Evolutionary conservation across 2,329 filamentous ascomycete species (phyloP), one percentile per base, ranked within the genome.

Genomic region (Aspergillus bombycis): DNA sequence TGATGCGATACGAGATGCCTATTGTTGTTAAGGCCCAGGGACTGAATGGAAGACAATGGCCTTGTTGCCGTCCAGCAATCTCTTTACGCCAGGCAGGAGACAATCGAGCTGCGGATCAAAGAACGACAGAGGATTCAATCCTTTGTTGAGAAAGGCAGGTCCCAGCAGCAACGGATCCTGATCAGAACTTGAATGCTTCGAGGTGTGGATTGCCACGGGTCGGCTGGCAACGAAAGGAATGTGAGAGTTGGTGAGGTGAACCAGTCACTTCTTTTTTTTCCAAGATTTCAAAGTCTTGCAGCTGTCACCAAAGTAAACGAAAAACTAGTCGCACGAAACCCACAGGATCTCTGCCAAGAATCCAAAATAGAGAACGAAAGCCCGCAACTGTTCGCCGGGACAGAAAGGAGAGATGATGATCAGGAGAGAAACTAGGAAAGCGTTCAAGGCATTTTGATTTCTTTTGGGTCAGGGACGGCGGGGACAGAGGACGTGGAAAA

Each of bases 221-320:
- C 60, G 66, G 57, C 41, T 53, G 70, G 70, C 69, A 74, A 74
- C 72, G 67, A 72, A 69, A 68, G 67, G 72, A 74, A 74, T 74
- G 72, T 67, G 65, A 54, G 28, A 52, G 30, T 48, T 50, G n/a
- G 38, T 41, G 38, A 41, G 57, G 69, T 72, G 70, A 72, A 45
- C 66, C 69, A 61, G 71, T 70, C 71, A 73, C 70, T 55, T 50
- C 21, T 53, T 53, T 45, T 48, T 34, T 34, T 34, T 34, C 7
- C 14, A 2, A 32, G 28, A 21, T 54, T 41, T 41, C 32, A 19
- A 48, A 26, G 58, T 52, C 32, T 23, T 32, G 45, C 21, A 21
- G 36, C 26, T 45, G 45, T 32, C 57, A 50, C 26, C 26, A 21
- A 61, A 50, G 28, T 54, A 38, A 63, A 46, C 58, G 10, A 58